A percentile compares a stretch with the other conserved stretches of the same genome.
These are phyloP conservation scores for Kodamaea leandrae DNA, from an alignment of 805 yeast genomes.

Conservation along the genomic window DNA sequence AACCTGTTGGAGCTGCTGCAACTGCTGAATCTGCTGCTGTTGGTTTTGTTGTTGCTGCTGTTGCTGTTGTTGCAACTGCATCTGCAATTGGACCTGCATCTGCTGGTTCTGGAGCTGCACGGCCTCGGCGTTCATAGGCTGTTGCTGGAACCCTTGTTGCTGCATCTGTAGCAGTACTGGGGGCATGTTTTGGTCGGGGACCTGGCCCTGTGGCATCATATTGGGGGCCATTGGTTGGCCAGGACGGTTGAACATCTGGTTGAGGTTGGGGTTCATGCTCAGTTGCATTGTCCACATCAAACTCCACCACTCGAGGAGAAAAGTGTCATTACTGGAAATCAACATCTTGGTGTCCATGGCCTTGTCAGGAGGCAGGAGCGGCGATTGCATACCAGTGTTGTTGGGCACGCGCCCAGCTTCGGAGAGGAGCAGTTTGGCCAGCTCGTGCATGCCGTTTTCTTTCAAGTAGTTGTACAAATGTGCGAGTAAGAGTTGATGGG, in stretches of 20 bases:
- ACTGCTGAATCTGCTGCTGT: constrained; percentile 8
- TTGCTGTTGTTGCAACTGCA: constrained; percentile 13
- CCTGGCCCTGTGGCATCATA: constrained; percentile 1
- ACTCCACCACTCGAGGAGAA: constrained; percentile 58
- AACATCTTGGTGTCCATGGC: constrained; percentile 28
- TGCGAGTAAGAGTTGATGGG: constrained; percentile 49
- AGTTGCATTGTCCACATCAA: constrained; percentile 49
- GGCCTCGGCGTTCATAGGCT: neutral
- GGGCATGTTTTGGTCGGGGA: constrained; percentile 4
- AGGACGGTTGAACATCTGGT: constrained; percentile 17
- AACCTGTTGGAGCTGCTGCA: constrained; percentile 9
- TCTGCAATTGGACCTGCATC: constrained; percentile 12
- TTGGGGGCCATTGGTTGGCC: constrained; percentile 6
- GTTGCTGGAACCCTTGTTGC: constrained; percentile 8
- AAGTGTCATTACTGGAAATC: constrained; percentile 38
- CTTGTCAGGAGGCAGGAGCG: constrained; percentile 1
- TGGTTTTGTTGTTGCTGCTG: constrained; percentile 8
- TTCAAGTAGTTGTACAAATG: constrained; percentile 51
- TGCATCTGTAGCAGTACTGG: constrained; percentile 5
- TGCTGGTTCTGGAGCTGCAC: constrained; percentile 12
- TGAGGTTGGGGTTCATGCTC: constrained; percentile 35
- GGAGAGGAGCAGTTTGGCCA: constrained; percentile 47
- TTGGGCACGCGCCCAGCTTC: constrained; percentile 43
- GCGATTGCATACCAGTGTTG: constrained; percentile 8
- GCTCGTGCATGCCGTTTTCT: constrained; percentile 46